These are phyloP conservation scores for Backusella sp. DNA, from an alignment of 192 early-diverging fungal genomes.

Conservation along the genomic window DNA sequence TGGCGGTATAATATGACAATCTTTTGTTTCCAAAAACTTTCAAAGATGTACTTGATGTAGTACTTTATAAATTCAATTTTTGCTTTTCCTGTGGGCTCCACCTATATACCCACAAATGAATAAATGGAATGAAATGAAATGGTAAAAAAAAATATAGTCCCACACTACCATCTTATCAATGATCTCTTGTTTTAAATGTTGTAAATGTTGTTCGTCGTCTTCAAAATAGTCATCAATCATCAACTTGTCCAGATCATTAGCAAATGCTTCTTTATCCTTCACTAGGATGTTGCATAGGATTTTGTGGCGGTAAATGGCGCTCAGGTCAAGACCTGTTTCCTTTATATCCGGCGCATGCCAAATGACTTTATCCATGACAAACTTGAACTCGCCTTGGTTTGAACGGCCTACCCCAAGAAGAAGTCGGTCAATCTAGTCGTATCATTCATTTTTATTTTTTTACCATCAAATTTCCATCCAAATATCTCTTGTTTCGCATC, in stretches of 20 bases:
- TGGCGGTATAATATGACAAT: not conserved
- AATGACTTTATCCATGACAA: not conserved
- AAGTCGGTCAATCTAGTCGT: too few species aligned
- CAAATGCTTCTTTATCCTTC: not conserved
- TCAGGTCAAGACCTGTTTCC: not conserved
- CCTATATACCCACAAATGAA: not conserved
- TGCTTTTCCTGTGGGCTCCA: not conserved
- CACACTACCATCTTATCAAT: not conserved
- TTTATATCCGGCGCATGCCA: not conserved
- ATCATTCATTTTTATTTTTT: not conserved
- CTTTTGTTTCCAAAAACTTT: not conserved
- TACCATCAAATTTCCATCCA: conserved; percentile 2
- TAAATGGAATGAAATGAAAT: not conserved
- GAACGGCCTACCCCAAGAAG: not conserved
- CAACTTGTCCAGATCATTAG: not conserved
- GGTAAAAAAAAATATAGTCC: not conserved
- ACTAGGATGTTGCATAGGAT: not conserved
- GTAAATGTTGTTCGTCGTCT: not conserved
- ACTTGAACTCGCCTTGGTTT: not conserved
- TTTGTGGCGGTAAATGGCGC: not conserved
- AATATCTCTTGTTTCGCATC: not conserved
- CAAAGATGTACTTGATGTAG: not conserved
- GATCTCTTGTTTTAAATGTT: not conserved
- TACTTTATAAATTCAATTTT: not conserved
- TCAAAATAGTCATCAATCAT: not conserved